Evolutionary conservation across 1,284 basidiomycete species (phyloP).

Genomic region (Mycena citricolor): DNA sequence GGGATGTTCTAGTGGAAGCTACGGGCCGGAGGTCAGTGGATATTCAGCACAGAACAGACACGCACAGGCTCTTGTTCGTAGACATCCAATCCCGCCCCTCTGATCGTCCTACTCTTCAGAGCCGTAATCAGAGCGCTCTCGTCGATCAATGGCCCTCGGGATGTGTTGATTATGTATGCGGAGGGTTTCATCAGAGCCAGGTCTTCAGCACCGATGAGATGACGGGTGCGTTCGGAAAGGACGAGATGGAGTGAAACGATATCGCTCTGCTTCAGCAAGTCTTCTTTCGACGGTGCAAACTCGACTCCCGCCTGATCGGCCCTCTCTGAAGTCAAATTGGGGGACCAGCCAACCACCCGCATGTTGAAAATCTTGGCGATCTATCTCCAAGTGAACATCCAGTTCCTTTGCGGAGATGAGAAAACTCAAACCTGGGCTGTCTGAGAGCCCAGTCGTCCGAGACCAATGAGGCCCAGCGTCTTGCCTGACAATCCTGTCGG

Average conservation of each 20-base stretch:
- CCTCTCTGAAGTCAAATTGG: constrained; percentile 57
- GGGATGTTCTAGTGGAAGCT: constrained; percentile 53
- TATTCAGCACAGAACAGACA: background rate
- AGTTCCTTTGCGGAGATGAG: background rate
- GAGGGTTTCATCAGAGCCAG: constrained; percentile 52
- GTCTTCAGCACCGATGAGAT: constrained; percentile 47
- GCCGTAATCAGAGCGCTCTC: constrained; percentile 52
- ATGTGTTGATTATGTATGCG: constrained; percentile 64
- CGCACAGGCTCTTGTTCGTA: constrained; percentile 56
- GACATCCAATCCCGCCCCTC: constrained; percentile 58
- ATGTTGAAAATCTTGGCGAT: constrained; percentile 62
- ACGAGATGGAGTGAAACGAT: constrained; percentile 63
- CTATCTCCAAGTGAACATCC: constrained; percentile 26
- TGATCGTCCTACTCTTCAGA: constrained; percentile 48
- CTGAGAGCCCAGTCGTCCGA: constrained; percentile 52
- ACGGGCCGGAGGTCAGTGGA: background rate
- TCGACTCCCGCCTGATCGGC: constrained; percentile 52
- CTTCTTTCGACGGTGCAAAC: constrained; percentile 48
- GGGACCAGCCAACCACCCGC: constrained; percentile 63
- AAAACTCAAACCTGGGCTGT: constrained; percentile 42
- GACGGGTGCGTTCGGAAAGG: constrained; percentile 48
- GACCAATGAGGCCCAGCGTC: constrained; percentile 59
- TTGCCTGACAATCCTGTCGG: constrained; percentile 53
- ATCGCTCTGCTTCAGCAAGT: constrained; percentile 53
- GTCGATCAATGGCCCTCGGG: constrained; percentile 60